phyloP scores from a whole-genome alignment of 2,329 filamentous ascomycete genomes.

The Fusarium verrucosum region DNA sequence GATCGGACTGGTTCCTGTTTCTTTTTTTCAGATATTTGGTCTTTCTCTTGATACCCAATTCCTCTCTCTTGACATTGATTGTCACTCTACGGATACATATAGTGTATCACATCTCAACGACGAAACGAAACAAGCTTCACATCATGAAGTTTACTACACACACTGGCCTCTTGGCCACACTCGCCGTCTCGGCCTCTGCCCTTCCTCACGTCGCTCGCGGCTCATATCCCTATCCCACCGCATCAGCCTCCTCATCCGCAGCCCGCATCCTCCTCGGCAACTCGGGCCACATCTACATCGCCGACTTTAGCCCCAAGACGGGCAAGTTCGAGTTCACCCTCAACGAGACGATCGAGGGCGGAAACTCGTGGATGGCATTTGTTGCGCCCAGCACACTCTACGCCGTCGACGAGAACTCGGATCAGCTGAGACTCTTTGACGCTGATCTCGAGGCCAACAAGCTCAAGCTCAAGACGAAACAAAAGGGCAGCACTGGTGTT shows the following conservation, averaged over 20 bases:
- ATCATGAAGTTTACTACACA: constrained; percentile 39
- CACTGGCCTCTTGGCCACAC: constrained; percentile 34
- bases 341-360: constrained; percentile 47
- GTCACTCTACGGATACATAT: constrained; percentile 4
- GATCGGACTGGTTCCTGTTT: constrained; percentile 28
- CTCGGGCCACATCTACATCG: constrained; percentile 53
- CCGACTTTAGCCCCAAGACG: constrained; percentile 52
- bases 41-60: constrained; percentile 16
- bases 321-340: constrained; percentile 51
- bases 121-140: constrained; percentile 9
- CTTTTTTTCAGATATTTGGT: not conserved
- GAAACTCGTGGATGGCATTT: constrained; percentile 59
- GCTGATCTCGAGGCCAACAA: constrained; percentile 48
- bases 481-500: constrained; percentile 53
- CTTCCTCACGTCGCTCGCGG: constrained; percentile 26
- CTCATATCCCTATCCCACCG: constrained; percentile 17
- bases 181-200: constrained; percentile 31
- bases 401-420: constrained; percentile 59
- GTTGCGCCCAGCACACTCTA: constrained; percentile 54
- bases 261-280: constrained; percentile 53
- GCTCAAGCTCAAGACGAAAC: constrained; percentile 44
- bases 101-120: not conserved
- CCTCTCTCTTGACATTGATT: constrained; percentile 8
- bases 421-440: constrained; percentile 52
- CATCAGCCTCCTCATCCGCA: constrained; percentile 11